Base-by-base conservation (phyloP, 768 basidiomycete species). In the Naganishia kalamii region DNA sequence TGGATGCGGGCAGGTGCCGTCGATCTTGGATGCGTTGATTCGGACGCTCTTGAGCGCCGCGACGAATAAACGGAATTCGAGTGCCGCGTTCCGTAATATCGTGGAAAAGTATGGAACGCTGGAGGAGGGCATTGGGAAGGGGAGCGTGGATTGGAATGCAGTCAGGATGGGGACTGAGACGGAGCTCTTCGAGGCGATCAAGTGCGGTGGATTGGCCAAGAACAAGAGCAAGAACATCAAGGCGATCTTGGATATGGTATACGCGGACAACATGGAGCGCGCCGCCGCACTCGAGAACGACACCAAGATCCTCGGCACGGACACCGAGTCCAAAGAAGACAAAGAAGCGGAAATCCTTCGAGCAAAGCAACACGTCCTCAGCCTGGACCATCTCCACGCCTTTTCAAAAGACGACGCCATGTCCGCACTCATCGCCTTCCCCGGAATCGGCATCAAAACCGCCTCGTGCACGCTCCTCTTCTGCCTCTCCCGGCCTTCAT, bases 371-470 rank as follows among this genome's bases (percentile, higher is more conserved):
- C 33, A 57, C 29, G 44, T 62, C 13, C 71, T 74, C 35, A 69
- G 73, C 29, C 68, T 76, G 30, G 72, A 74, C 43, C 71, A 74
- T 54, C 70, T 76, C 23, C 75, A 76, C 65, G 30, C 64, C 7
- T 70, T 70, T 17, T 63, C 70, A 12, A 71, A 72, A 13, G 70
- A 70, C 17, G 71, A 70, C 35, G 73, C 73, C 4, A 73, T 74
- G 72, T 44, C 41, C 33, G 69, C 72, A 35, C 66, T 76, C 29
- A 51, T 72, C 23, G 25, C 51, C 1, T 70, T 72, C 48, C 70
- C 74, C 21, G 75, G 75, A 1, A 68, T 76, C 4, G 75, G 75
- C 40, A 70, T 72, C 7, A 76, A 76, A 59, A 76, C 75, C 0
- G 71, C 75, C 4, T 69, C 70, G 27, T 76, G 75, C 65, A 72